Conservation (phyloP, 1,284 basidiomycete genomes). For the Coniferiporia sulphurascens region DNA sequence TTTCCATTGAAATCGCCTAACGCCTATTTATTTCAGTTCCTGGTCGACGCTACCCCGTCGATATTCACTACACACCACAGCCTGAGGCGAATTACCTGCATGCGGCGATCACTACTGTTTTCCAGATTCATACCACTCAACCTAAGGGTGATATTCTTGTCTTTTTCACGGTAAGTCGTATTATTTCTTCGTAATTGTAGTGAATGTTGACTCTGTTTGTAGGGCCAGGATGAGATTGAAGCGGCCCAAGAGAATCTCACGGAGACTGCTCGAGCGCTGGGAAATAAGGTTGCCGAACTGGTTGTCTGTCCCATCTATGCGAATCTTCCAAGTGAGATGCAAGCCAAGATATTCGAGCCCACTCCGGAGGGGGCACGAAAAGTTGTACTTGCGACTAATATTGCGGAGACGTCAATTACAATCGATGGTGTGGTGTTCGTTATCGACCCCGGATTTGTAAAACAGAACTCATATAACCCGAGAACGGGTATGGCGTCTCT, state of each 20-base stretch:
- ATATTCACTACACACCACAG: slow-evolving; percentile 97
- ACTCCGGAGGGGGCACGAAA: slow-evolving; percentile 96
- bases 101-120: slow-evolving; percentile 96
- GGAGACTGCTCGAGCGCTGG: slow-evolving; percentile 91
- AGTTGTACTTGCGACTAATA: slow-evolving; percentile 97
- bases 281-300: slow-evolving; percentile 93
- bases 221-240: slow-evolving; percentile 99
- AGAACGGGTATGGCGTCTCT: slow-evolving; percentile 95
- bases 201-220: slow-evolving; percentile 2
- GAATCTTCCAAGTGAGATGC: slow-evolving; percentile 97
- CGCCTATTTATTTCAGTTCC: slow-evolving; percentile 58
- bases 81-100: slow-evolving; percentile 98
- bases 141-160: slow-evolving; percentile 98
- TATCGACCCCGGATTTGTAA: slow-evolving; percentile 96
- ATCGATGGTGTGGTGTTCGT: slow-evolving; percentile 98
- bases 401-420: slow-evolving; percentile 97
- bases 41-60: slow-evolving; percentile 95
- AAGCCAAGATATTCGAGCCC: slow-evolving; percentile 98
- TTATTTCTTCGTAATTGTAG: background rate
- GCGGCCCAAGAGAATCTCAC: slow-evolving; percentile 93
- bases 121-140: slow-evolving; percentile 99
- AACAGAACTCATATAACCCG: slow-evolving; percentile 97
- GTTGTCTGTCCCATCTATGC: slow-evolving; percentile 98
- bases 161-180: slow-evolving; percentile 79
- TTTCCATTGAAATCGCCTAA: background rate